Base-by-base conservation (phyloP, 306 rosid species). In the Rosa lucieae region DNA sequence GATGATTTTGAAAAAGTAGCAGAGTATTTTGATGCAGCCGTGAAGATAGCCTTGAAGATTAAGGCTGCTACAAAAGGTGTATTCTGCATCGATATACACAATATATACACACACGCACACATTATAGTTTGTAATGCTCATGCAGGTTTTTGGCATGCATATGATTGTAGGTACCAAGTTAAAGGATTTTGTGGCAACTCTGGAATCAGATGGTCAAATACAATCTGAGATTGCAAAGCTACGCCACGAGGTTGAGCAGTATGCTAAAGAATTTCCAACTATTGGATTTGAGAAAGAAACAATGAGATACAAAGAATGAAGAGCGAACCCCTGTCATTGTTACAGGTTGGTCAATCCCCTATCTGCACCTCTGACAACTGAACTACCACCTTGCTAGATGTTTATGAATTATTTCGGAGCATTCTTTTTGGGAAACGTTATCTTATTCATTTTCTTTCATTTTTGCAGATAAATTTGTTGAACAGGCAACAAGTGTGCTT, bases 1-100 rank as follows among this genome's bases (percentile, higher is more conserved):
- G 92, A 84, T 42, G 98, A 94, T 83, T 94, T 94, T 82, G 73
- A 58, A 10, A 92, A 87, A 82, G 97, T 94, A n/a, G 98, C 97
- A 0, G 97, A 92, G 21, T 92, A 81, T 75, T 94, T 94, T 74
- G 97, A 92, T 73, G 93, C 79, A 3, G 93, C 97, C 10, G 94
- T 92, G 83, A 92, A 90, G 89, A 65, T 94, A 79, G 97, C 98
- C 86, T 82, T 94, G 83, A 88, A 91, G 85, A 89, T 94, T 76
- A 94, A 94, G 88, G 93, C 86, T 72, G 85, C 83, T 70, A 35
- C 90, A 26, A 46, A 88, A 88, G 98, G 98, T 94, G 70, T 72
- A 75, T 66, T n/a, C 46, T 74, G 37, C 71, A 62, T n/a, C n/a
- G n/a, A n/a, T n/a, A n/a, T n/a, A n/a, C n/a, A 40, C 35, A 32